Base-by-base conservation (phyloP, 345 rosid genomes). In the Populus davidiana region DNA sequence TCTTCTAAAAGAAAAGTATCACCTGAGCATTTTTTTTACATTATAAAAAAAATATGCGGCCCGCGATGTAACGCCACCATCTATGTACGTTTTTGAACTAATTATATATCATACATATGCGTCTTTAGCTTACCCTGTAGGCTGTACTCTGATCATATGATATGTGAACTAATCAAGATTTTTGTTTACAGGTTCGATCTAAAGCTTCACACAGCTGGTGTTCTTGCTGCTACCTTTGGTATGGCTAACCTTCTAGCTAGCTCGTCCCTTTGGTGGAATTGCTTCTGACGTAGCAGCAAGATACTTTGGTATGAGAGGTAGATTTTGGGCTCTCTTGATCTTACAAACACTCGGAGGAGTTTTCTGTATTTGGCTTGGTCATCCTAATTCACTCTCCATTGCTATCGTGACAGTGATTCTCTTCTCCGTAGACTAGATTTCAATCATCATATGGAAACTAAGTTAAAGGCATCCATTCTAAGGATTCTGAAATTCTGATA, bases 201-300 rank as follows among this genome's bases (percentile, higher is more conserved):
- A 18, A 85, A 91, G 59, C 94, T 94, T 21, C 97, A 86, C 77
- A 86, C 89, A 4, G 96, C 94, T 2, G 97, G 97, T 67, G 70
- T 86, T 6, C 91, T 94, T 27, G 97, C 96, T 0, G 97, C 98
- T 12, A 74, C 87, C 21, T 92, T 94, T 66, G 98, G 97, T 10
- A 94, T 92, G 97, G 96, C 96, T 16, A 91, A 91, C 71, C 10
- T 92, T 10, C 27, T 89, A 5, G 91, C 27, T 89, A 5, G 91
- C 98, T n/a, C 92, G 96, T 21, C 97, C 97, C 1, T 90, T 92
- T 0, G 98, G 97, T 0, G 96, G 96, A 21, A 89, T 52, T 11
- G 82, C 93, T 14, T 92, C 98, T 5, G 97, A 92, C 74, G 11
- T 27, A 2, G 88, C 93, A 14, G 94, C 86, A 1, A 68, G 83